Conservation (phyloP, 1,284 basidiomycete species). For the Mycena sp. region DNA sequence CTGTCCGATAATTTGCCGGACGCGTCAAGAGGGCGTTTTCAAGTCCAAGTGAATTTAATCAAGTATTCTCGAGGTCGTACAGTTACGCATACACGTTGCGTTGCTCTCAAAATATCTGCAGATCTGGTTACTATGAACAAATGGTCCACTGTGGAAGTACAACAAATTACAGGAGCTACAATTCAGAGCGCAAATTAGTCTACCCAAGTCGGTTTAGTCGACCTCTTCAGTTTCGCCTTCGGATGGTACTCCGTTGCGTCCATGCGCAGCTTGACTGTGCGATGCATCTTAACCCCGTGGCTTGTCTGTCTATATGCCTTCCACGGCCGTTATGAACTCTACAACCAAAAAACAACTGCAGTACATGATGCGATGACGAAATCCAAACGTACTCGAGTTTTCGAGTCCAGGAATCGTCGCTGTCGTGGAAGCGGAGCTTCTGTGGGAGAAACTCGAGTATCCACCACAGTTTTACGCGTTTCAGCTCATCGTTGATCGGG, state of each 20-base stretch:
- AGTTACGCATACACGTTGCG: no score
- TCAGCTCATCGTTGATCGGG: conserved; percentile 56
- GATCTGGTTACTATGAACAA: no score
- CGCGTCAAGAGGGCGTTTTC: no score
- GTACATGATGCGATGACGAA: neutral
- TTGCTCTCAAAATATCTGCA: no score
- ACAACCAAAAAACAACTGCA: neutral
- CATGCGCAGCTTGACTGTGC: conserved; percentile 61
- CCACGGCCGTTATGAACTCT: conserved; percentile 60
- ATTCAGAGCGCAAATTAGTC: conserved; percentile 16
- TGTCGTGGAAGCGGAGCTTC: conserved; percentile 50
- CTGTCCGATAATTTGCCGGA: no score
- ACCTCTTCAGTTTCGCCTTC: conserved; percentile 17
- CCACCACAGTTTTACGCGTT: conserved; percentile 54
- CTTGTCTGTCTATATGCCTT: conserved; percentile 50
- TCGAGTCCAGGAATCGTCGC: conserved; percentile 47
- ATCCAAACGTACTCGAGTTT: conserved; percentile 32
- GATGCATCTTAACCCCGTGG: conserved; percentile 55
- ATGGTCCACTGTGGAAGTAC: no score
- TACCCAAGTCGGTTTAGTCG: conserved; percentile 30
- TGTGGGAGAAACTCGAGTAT: conserved; percentile 55
- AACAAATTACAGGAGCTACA: neutral
- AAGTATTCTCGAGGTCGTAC: no score
- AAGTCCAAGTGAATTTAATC: no score
- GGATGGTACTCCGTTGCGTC: conserved; percentile 47